A percentile compares a stretch with the other conserved stretches of the same genome.
These are phyloP conservation scores for Sclerotinia minor DNA, from an alignment of 2,329 filamentous ascomycete genomes.

Conservation along the genomic window DNA sequence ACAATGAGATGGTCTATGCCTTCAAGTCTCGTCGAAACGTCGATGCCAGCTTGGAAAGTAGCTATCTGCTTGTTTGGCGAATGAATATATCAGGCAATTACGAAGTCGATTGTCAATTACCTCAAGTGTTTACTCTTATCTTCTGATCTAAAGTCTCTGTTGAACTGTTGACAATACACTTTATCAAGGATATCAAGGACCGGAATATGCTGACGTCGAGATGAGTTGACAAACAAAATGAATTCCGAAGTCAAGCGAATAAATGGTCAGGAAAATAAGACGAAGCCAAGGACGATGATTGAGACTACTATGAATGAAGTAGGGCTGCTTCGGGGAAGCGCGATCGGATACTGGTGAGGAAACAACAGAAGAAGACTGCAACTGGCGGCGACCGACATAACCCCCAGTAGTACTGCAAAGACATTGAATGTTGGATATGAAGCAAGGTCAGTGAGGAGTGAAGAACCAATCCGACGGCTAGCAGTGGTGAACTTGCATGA, in stretches of 20 bases:
- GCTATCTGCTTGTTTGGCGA: constrained; percentile 30
- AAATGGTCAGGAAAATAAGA: constrained; percentile 29
- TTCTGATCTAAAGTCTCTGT: background rate
- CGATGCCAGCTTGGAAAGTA: constrained; percentile 35
- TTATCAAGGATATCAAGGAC: constrained; percentile 19
- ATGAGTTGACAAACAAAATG: constrained; percentile 25
- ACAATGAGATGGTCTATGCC: constrained; percentile 32
- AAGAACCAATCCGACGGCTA: constrained; percentile 11
- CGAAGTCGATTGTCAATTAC: constrained; percentile 21
- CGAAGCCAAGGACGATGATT: constrained; percentile 28
- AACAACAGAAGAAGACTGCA: constrained; percentile 35
- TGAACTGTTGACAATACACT: background rate
- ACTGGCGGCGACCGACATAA: constrained; percentile 40
- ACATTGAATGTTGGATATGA: constrained; percentile 30
- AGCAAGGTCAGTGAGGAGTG: constrained; percentile 26
- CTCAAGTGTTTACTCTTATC: background rate
- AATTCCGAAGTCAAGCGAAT: constrained; percentile 26
- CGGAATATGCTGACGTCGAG: constrained; percentile 28
- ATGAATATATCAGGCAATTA: constrained; percentile 34
- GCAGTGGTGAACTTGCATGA: constrained; percentile 27
- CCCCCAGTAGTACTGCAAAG: constrained; percentile 29
- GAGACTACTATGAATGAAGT: constrained; percentile 30
- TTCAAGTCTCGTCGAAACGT: constrained; percentile 32
- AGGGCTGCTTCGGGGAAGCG: constrained; percentile 39
- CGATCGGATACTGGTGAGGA: constrained; percentile 37